Percentiles rank a stretch among this genome's conserved stretches.
Conservation (phyloP, 352 stramenopile genomes). For the Pythium apleroticum region DNA sequence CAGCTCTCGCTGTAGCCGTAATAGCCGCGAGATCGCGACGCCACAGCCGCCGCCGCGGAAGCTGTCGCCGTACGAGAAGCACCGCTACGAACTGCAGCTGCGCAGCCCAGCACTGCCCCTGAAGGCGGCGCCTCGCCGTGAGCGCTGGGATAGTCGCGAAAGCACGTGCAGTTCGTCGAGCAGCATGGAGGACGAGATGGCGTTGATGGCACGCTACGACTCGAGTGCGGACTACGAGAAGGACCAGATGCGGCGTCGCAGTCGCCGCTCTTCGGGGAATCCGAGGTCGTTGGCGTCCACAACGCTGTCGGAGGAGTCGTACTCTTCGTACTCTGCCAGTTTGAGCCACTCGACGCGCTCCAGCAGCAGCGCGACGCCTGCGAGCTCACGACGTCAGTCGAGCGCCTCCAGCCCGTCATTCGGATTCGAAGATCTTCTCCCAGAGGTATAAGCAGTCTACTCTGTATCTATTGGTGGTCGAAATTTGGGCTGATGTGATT, state of each 20-base stretch:
- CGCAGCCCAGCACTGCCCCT: constrained; percentile 15
- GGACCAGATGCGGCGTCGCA: constrained; percentile 4
- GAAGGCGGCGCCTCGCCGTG: constrained; percentile 6
- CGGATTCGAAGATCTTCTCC: constrained; percentile 22
- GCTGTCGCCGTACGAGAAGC: constrained; percentile 19
- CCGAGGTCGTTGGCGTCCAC: constrained; percentile 18
- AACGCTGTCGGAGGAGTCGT: constrained; percentile 21
- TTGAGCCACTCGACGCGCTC: background rate
- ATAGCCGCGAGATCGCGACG: background rate
- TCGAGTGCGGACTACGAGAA: background rate
- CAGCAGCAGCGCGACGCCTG: constrained; percentile 10
- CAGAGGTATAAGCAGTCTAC: constrained; percentile 15
- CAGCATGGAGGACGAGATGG: constrained; percentile 22
- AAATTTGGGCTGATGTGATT: background rate
- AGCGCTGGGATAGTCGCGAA: constrained; percentile 24
- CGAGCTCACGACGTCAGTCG: constrained; percentile 12
- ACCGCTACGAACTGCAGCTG: constrained; percentile 22
- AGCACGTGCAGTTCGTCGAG: constrained; percentile 27
- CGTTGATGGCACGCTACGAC: constrained; percentile 1
- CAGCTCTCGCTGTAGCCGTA: background rate
- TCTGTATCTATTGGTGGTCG: background rate
- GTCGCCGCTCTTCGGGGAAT: constrained; percentile 6
- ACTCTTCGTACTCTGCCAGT: constrained; percentile 4
- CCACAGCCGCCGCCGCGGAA: constrained; percentile 7
- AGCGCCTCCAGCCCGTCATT: constrained; percentile 18